Percentiles rank a stretch among this genome's conserved stretches.
Evolutionary conservation across 768 basidiomycete species (phyloP).

Genomic region (Mycena maculata): DNA sequence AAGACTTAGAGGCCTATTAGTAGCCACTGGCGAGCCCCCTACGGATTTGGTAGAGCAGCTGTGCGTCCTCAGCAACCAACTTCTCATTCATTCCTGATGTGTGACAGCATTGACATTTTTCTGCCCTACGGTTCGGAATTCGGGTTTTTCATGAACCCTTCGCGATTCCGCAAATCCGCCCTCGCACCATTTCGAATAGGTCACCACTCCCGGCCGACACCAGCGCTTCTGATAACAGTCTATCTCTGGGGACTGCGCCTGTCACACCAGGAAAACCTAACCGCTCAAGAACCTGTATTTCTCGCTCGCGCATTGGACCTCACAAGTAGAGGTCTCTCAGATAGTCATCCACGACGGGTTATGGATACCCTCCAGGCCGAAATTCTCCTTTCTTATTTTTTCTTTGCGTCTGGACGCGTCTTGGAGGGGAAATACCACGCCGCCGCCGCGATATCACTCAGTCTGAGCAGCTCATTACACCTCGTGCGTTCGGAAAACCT

Average conservation of each 20-base stretch:
- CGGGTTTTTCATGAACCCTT: constrained; percentile 67
- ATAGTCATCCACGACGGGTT: constrained; percentile 53
- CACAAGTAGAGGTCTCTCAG: constrained; percentile 51
- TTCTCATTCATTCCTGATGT: not conserved
- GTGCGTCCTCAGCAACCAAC: too few species aligned
- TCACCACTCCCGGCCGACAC: constrained; percentile 49
- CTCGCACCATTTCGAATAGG: constrained; percentile 45
- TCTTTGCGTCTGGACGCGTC: constrained; percentile 61
- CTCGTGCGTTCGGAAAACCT: constrained; percentile 47
- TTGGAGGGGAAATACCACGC: constrained; percentile 60
- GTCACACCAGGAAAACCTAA: constrained; percentile 43
- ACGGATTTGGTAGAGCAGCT: constrained; percentile 42
- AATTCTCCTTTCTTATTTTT: constrained; percentile 65
- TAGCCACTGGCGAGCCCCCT: constrained; percentile 45
- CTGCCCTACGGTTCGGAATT: constrained; percentile 61
- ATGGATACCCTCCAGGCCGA: constrained; percentile 65
- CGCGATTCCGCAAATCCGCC: constrained; percentile 56
- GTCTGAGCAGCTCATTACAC: constrained; percentile 52
- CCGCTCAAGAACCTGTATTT: constrained; percentile 46
- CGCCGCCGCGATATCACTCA: constrained; percentile 49
- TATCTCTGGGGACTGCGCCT: constrained; percentile 54
- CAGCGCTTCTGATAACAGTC: constrained; percentile 52
- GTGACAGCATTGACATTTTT: constrained; percentile 51
- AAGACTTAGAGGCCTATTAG: not conserved
- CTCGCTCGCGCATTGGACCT: constrained; percentile 57